Evolutionary conservation across 2,329 filamentous ascomycete genomes (phyloP).

Genomic region (Colletotrichum simmondsii): DNA sequence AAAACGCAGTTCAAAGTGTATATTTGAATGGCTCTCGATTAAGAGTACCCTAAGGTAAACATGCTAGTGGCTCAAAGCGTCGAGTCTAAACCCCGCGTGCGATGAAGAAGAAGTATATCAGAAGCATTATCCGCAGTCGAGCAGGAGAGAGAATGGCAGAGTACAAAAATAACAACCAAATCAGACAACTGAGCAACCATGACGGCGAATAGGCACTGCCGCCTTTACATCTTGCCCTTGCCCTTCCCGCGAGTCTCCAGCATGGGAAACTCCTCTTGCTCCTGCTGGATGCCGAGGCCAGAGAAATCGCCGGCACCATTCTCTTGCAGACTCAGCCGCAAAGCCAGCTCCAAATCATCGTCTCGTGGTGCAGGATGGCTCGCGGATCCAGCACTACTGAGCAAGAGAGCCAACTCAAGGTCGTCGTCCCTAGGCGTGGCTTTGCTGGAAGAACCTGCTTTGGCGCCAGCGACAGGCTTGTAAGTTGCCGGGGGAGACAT

Average conservation of each 20-base stretch:
- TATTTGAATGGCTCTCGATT: background rate
- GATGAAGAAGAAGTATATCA: background rate
- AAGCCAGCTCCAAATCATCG: slow-evolving; percentile 69
- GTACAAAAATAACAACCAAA: background rate
- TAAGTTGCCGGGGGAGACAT: slow-evolving; percentile 49
- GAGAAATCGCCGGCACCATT: slow-evolving; percentile 40
- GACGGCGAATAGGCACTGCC: background rate
- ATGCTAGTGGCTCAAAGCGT: background rate
- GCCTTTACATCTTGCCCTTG: slow-evolving; percentile 51
- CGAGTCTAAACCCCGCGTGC: background rate
- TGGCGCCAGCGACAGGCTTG: slow-evolving; percentile 38
- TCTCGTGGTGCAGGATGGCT: slow-evolving; percentile 60
- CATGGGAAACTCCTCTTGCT: slow-evolving; percentile 52
- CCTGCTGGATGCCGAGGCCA: slow-evolving; percentile 40
- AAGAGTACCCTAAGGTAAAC: background rate
- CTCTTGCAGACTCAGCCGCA: slow-evolving; percentile 58
- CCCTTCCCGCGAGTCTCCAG: slow-evolving; percentile 53
- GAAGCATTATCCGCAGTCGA: slow-evolving; percentile 5
- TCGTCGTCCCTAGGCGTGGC: slow-evolving; percentile 59
- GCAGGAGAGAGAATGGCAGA: background rate
- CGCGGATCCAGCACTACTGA: slow-evolving; percentile 62
- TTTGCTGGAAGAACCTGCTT: slow-evolving; percentile 22
- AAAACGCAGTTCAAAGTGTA: background rate
- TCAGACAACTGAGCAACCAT: slow-evolving; percentile 24
- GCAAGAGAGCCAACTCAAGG: slow-evolving; percentile 67